Evolutionary conservation across 805 yeast species (phyloP), one percentile per base, ranked within the genome.

Genomic region (Maudiozyma saulgeensis): DNA sequence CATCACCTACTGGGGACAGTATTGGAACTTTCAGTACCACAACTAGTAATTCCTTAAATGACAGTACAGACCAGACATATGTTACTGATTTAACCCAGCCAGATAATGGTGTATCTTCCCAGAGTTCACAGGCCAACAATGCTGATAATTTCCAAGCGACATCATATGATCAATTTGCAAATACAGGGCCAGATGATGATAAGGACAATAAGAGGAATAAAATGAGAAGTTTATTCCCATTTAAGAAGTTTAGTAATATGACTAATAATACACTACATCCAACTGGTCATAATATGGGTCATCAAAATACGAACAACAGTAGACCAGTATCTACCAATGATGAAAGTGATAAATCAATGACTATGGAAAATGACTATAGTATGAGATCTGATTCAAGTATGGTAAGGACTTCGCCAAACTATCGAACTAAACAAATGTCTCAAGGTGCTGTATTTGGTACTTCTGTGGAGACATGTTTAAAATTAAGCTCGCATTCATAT

Each of bases 181-280:
- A 28, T 12, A 37, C 18, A 16, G 43, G n/a, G 15, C 35, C 45
- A 3, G 63, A 60, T 12, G 58, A 57, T 28, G 67, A 61, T 12
- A 69, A 67, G 44, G 81, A 76, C 26, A 55, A 59, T 3, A 78
- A 73, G 59, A 74, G 69, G 51, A 62, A 62, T 42, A 78, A 76
- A 58, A 81, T 78, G 70, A 70, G 82, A 61, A 77, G 81, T 51
- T 69, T 80, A 28, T 81, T 82, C 61, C 80, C 85, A 8, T 80
- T 81, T 63, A 68, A 76, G 45, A 70, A 68, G 51, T 62, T 63
- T 44, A 53, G 53, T 15, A 47, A 44, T 21, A 46, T 45, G 32
- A 19, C 48, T 1, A 44, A 47, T 41, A 45, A 26, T n/a, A 44
- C 55, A 11, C 43, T 46, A 40, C 44, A 49, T 21, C 9, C 43